Evolutionary conservation across 495 filamentous ascomycete species (phyloP).

Genomic region (Cercophora scortea): DNA sequence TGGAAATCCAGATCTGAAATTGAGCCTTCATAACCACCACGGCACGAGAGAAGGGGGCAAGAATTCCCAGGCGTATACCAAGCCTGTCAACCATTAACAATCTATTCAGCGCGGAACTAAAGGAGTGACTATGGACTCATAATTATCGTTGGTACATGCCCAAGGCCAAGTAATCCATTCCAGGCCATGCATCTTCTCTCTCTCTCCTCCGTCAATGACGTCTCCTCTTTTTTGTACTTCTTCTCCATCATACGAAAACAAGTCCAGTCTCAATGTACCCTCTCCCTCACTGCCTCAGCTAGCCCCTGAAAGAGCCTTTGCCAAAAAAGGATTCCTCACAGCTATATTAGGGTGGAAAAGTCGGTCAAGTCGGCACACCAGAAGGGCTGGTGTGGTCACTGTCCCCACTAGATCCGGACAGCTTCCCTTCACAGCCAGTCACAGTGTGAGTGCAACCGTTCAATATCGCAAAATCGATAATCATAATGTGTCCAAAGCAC

Average conservation of each 20-base stretch:
- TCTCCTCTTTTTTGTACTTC: not conserved
- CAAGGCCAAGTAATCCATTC: slow-evolving; percentile 22
- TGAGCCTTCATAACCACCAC: too few relatives aligned
- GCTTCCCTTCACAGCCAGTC: not conserved
- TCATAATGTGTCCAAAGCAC: slow-evolving; percentile 54
- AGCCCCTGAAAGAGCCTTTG: not conserved
- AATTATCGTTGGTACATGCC: slow-evolving; percentile 27
- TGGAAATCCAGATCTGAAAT: too few relatives aligned
- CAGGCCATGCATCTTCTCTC: slow-evolving; percentile 20
- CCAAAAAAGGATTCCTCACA: slow-evolving; percentile 19
- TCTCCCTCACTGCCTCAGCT: slow-evolving; percentile 1
- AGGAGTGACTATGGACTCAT: slow-evolving; percentile 25
- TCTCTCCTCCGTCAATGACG: slow-evolving; percentile 3
- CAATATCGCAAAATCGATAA: slow-evolving; percentile 51
- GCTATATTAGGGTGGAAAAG: slow-evolving; percentile 18
- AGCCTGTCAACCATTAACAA: too few relatives aligned
- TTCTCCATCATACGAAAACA: slow-evolving; percentile 13
- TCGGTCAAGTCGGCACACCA: slow-evolving; percentile 5
- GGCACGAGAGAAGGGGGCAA: too few relatives aligned
- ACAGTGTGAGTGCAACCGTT: slow-evolving; percentile 10
- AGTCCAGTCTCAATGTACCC: not conserved
- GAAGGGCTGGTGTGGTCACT: slow-evolving; percentile 13
- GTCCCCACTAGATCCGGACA: slow-evolving; percentile 25
- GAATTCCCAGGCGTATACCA: too few relatives aligned
- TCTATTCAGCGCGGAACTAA: slow-evolving; percentile 7